These are phyloP conservation scores for Chrysoporthe deuterocubensis DNA, from an alignment of 2,329 filamentous ascomycete genomes.

Conservation along the genomic window DNA sequence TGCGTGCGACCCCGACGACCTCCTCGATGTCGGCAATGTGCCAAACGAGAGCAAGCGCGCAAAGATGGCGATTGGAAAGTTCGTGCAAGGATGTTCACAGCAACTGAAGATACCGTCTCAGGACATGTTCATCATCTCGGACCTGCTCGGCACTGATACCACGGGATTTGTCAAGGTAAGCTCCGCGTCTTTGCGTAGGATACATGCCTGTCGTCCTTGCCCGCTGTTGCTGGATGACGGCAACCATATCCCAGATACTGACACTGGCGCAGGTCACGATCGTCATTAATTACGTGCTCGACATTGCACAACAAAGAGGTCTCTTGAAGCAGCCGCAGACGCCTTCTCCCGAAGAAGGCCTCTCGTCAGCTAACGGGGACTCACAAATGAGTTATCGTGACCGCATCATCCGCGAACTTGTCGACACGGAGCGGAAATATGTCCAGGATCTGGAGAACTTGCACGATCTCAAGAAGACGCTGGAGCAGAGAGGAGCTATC, in stretches of 20 bases:
- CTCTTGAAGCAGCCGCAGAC: constrained; percentile 60
- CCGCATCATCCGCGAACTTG: constrained; percentile 87
- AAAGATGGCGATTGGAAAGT: constrained; percentile 89
- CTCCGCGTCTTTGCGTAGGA: neutral
- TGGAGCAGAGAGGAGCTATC: constrained; percentile 86
- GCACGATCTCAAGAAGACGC: constrained; percentile 85
- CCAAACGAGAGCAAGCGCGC: constrained; percentile 71
- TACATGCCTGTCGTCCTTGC: constrained; percentile 1
- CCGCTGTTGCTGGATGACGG: neutral
- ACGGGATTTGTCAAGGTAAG: constrained; percentile 92
- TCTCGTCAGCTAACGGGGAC: constrained; percentile 11
- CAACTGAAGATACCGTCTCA: constrained; percentile 78
- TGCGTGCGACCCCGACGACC: constrained; percentile 71
- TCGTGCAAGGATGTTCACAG: constrained; percentile 85
- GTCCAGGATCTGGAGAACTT: constrained; percentile 95
- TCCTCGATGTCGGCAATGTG: constrained; percentile 68
- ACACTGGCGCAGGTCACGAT: constrained; percentile 68
- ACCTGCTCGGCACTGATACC: constrained; percentile 91
- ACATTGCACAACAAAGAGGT: constrained; percentile 79
- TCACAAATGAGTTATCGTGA: constrained; percentile 77
- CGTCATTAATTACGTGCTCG: constrained; percentile 90
- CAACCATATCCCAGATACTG: neutral
- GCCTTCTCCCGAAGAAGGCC: constrained; percentile 58
- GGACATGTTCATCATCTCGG: constrained; percentile 89
- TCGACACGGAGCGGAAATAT: constrained; percentile 96